Base-by-base conservation (phyloP, 2,329 filamentous ascomycete genomes). In the Ceratocystis lukuohia region DNA sequence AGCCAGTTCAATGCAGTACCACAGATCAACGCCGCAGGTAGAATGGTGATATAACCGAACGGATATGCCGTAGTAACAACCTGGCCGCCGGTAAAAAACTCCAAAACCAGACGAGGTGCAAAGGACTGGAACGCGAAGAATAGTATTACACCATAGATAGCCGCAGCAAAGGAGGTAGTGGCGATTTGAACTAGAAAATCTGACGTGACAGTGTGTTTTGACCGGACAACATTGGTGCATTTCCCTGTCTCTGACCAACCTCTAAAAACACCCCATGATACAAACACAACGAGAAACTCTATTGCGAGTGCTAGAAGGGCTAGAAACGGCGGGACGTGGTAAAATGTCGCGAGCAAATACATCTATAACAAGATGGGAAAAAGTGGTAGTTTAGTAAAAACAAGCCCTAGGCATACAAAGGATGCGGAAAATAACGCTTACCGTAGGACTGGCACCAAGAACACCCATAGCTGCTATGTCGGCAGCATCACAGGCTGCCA, bases 271-370 rank as follows among this genome's bases (percentile, higher is more conserved):
- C n/a, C 25, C 61, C 25, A 67, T 8, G 8, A 64, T 12, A 37
- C 53, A 33, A n/a, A 44, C 25, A 46, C 61, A 50, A 64, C 15
- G 10, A 61, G 12, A 17, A 53, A 30, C 46, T 53, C 61, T 7
- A 64, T 33, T 22, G 28, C 74, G 63, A 91, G 80, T 45, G 84
- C 84, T 48, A 82, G 77, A 37, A 85, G 72, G 22, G 86, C 80
- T 0, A 88, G 87, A 65, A 78, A 75, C 30, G 82, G 78, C 30
- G 82, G 81, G 70, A 95, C 80, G 45, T 80, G 76, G 80, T 95
- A 96, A 78, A 95, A 96, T 64, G 85, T 85, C 37, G 80, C 80
- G 33, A 96, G 80, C 56, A 96, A 84, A 73, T 88, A 89, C 69
- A 88, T 84, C 84, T 86, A 70, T 22, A 63, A 2, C 6, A 22